phyloP scores from a whole-genome alignment of 78 protist genomes.

The Chrysochromulina parva region DNA sequence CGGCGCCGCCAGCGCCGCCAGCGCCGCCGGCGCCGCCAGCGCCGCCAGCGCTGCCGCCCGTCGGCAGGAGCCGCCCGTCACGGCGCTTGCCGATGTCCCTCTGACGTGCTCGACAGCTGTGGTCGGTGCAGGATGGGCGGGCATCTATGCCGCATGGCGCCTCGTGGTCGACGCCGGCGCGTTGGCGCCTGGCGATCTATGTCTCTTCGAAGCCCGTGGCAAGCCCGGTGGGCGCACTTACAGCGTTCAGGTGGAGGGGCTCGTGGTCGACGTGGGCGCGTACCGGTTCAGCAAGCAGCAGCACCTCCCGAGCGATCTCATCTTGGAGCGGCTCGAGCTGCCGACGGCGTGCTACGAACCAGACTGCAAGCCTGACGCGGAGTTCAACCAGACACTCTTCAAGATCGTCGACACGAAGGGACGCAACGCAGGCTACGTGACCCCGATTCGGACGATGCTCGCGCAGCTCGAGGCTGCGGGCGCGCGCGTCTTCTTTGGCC shows the following conservation, averaged over 20 bases:
- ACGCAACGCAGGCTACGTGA: too few species aligned
- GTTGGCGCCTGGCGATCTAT: neutral
- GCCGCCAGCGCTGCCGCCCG: too few species aligned
- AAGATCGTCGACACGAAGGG: too few species aligned
- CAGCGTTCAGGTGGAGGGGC: neutral
- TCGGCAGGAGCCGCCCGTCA: too few species aligned
- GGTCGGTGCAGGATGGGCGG: neutral
- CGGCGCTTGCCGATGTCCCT: too few species aligned
- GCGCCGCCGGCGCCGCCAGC: too few species aligned
- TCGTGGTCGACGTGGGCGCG: constrained; percentile 4
- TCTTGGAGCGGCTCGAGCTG: neutral
- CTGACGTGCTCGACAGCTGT: neutral
- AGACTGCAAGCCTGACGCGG: too few species aligned
- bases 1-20: too few species aligned
- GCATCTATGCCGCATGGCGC: neutral
- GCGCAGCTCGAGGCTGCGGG: too few species aligned
- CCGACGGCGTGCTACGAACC: constrained; percentile 8
- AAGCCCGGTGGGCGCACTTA: neutral
- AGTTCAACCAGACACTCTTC: too few species aligned
- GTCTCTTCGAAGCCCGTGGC: neutral
- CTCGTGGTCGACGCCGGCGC: neutral
- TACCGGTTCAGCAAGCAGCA: neutral
- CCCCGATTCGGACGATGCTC: too few species aligned
- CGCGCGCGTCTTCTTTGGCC: too few species aligned
- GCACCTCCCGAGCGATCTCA: constrained; percentile 9